Conservation (phyloP, 306 rosid species). For the Quercus cerris region DNA sequence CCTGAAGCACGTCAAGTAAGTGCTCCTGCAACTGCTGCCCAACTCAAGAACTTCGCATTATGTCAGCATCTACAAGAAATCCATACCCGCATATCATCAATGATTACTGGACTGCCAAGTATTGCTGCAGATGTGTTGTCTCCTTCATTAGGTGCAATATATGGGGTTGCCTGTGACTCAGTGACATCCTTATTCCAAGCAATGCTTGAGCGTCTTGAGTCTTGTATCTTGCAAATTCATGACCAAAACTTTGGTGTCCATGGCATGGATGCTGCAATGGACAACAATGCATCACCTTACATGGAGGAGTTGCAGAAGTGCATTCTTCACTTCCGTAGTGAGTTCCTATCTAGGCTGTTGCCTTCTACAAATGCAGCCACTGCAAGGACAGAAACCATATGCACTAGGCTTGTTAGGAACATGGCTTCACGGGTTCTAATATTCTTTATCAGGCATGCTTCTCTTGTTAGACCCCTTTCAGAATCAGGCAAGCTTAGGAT, state of each 20-base stretch:
- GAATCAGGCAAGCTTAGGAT: conserved; percentile 97
- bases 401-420: conserved; percentile 90
- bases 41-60: conserved; percentile 80
- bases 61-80: conserved; percentile 95
- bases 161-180: conserved; percentile 94
- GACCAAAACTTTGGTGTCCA: conserved; percentile 80
- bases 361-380: conserved; percentile 54
- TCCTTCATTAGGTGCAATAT: conserved; percentile 81
- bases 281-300: conserved; percentile 91
- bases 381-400: conserved; percentile 66
- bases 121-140: conserved; percentile 93
- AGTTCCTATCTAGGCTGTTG: conserved; percentile 76
- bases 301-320: conserved; percentile 96
- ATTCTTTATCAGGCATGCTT: conserved; percentile 93
- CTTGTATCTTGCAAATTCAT: conserved; percentile 90
- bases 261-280: conserved; percentile 94
- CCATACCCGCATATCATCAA: conserved; percentile 65
- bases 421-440: conserved; percentile 92
- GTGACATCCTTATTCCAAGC: conserved; percentile 89
- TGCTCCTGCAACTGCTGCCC: conserved; percentile 91
- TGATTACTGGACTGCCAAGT: conserved; percentile 68
- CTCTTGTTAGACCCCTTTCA: conserved; percentile 96
- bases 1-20: conserved; percentile 94
- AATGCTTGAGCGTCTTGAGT: conserved; percentile 93
- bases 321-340: conserved; percentile 90